These are phyloP conservation scores for Aphanomyces astaci DNA, from an alignment of 352 stramenopile species.

Conservation along the genomic window DNA sequence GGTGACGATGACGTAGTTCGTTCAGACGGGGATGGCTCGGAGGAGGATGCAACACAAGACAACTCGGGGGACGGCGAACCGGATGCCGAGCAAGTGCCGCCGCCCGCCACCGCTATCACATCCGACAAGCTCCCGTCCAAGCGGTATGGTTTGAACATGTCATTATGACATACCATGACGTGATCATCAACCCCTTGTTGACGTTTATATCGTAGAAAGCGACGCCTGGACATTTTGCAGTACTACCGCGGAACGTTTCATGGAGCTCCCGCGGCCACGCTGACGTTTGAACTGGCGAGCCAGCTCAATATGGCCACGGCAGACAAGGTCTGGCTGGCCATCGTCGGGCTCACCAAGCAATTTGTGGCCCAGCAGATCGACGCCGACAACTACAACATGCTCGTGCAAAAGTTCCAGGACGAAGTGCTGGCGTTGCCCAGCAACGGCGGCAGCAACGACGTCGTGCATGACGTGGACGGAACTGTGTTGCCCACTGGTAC, in stretches of 20 bases:
- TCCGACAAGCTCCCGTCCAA: neutral
- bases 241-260: constrained; percentile 94
- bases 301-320: constrained; percentile 78
- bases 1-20: neutral
- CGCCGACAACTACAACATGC: constrained; percentile 86
- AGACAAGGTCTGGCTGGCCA: constrained; percentile 95
- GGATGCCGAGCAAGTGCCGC: constrained; percentile 9
- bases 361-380: constrained; percentile 92
- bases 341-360: constrained; percentile 94
- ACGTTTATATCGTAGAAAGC: constrained; percentile 29
- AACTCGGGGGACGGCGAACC: constrained; percentile 8
- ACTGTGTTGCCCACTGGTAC: constrained; percentile 12
- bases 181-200: neutral
- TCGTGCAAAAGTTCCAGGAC: constrained; percentile 86
- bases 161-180: too few relatives aligned
- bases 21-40: constrained; percentile 24
- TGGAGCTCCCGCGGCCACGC: constrained; percentile 54
- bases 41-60: neutral
- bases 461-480: constrained; percentile 20
- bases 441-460: constrained; percentile 3
- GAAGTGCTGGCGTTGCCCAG: constrained; percentile 63
- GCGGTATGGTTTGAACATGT: too few relatives aligned
- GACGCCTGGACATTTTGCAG: constrained; percentile 68
- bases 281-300: constrained; percentile 77
- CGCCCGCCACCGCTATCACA: neutral